Base-by-base conservation (phyloP, 2,329 filamentous ascomycete species). In the Penicillium hesseltinei region DNA sequence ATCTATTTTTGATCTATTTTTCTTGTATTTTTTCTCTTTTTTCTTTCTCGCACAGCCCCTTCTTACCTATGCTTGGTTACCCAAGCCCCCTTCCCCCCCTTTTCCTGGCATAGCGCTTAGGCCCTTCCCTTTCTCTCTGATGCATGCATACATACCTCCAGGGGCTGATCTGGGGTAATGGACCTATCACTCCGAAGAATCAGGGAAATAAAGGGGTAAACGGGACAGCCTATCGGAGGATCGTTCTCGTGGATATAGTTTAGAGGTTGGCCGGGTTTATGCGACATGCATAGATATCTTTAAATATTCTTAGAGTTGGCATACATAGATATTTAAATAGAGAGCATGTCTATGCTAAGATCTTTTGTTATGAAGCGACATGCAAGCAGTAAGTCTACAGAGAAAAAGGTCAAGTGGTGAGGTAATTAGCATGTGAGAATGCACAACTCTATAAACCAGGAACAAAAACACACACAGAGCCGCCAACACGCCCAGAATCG, bases 391-490 rank as follows among this genome's bases (percentile, higher is more conserved):
- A 5, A 15, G 19, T 46, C 27, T 33, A 35, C 31, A 29, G 25
- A 27, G 27, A n/a, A 19, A 23, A 39, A 15, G 0, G 2, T 23
- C 3, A 31, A 48, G n/a, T 31, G 25, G 25, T 15, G 21, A 21
- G 27, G 35, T 53, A 56, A 56, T 53, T 56, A 56, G 49, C 47
- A 53, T 56, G 43, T 56, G 54, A 21, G 39, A 35, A 53, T 56
- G 29, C 42, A 46, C 27, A 53, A 19, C 35, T 56, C 42, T 53
- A 56, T 56, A 27, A 35, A 47, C 35, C 38, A 43, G 21, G 13
- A 36, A 38, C 17, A 29, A 51, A 31, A 25, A 47, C 40, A 49
- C 33, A 51, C 21, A 43, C 25, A 50, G 27, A n/a, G 44, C 40
- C 39, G 5, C 39, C 46, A 13, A 31, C 43, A 42, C 27, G 21